These are phyloP conservation scores for Rauvolfia tetraphylla DNA, from an alignment of 257 asterid genomes.

Conservation along the genomic window DNA sequence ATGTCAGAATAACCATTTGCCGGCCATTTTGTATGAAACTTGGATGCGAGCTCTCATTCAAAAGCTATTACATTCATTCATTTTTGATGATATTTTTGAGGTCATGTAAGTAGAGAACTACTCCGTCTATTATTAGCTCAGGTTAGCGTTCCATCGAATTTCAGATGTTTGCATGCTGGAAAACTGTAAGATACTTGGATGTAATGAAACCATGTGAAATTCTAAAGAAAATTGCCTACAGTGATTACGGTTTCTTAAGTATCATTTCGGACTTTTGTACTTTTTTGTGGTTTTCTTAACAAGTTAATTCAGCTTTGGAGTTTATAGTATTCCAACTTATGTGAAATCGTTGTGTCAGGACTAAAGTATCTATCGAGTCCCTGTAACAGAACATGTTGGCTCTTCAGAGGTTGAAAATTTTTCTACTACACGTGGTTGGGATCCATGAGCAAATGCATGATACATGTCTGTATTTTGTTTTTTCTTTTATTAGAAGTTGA, in stretches of 20 bases:
- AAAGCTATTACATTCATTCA: conserved; percentile 38
- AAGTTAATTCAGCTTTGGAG: neutral
- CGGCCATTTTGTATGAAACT: neutral
- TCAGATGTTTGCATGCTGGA: neutral
- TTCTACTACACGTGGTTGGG: too few relatives aligned
- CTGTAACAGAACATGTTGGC: too few relatives aligned
- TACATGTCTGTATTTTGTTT: too few relatives aligned
- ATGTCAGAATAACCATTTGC: neutral
- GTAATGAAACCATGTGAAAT: conserved; percentile 1
- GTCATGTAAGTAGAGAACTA: conserved; percentile 21
- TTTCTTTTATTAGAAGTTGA: too few relatives aligned
- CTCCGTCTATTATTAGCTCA: neutral
- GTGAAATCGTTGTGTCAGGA: too few relatives aligned
- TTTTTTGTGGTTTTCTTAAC: neutral
- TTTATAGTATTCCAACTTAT: too few relatives aligned
- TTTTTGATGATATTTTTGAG: conserved; percentile 33
- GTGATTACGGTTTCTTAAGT: neutral
- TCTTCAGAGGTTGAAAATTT: too few relatives aligned
- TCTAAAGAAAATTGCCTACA: neutral
- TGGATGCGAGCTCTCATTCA: conserved; percentile 2
- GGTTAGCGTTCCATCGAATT: conserved; percentile 18
- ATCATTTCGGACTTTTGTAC: too few relatives aligned
- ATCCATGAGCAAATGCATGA: too few relatives aligned
- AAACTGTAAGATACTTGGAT: neutral
- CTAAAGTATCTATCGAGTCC: too few relatives aligned